Evolutionary conservation across 768 basidiomycete species (phyloP).

Genomic region (Naganishia vaughanmartiniae): DNA sequence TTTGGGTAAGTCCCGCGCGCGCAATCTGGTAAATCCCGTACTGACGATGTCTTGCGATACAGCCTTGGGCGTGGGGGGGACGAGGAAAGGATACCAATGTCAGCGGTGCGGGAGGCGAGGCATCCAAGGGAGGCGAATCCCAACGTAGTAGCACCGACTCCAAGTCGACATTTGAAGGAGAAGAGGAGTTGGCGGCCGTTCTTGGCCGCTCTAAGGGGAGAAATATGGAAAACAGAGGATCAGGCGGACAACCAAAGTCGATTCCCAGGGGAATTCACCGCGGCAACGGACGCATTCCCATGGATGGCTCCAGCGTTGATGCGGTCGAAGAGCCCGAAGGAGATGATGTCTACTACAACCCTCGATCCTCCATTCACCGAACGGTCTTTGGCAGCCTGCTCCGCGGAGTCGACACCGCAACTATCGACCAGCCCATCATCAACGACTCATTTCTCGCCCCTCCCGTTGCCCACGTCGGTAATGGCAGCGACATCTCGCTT

Average conservation of each 20-base stretch:
- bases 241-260: no score
- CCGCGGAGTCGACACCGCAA: slow-evolving; percentile 17
- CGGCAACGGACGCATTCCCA: background rate
- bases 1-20: slow-evolving; percentile 30
- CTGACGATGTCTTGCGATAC: background rate
- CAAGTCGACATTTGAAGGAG: slow-evolving; percentile 29
- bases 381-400: slow-evolving; percentile 28
- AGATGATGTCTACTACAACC: slow-evolving; percentile 14
- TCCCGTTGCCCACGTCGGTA: background rate
- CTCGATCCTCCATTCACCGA: slow-evolving; percentile 30
- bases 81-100: slow-evolving; percentile 24
- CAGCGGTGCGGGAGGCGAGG: background rate
- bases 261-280: background rate
- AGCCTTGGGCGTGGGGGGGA: slow-evolving; percentile 36
- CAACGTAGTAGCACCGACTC: slow-evolving; percentile 28
- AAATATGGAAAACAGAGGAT: slow-evolving; percentile 1
- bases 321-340: background rate
- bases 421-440: slow-evolving; percentile 4
- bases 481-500: slow-evolving; percentile 18
- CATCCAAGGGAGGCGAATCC: background rate
- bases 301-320: slow-evolving; percentile 3
- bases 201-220: slow-evolving; percentile 28
- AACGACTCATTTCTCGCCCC: slow-evolving; percentile 21
- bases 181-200: slow-evolving; percentile 35
- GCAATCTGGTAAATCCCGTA: background rate